phyloP scores from a whole-genome alignment of 2,329 filamentous ascomycete genomes.

The Xylariales sp. region DNA sequence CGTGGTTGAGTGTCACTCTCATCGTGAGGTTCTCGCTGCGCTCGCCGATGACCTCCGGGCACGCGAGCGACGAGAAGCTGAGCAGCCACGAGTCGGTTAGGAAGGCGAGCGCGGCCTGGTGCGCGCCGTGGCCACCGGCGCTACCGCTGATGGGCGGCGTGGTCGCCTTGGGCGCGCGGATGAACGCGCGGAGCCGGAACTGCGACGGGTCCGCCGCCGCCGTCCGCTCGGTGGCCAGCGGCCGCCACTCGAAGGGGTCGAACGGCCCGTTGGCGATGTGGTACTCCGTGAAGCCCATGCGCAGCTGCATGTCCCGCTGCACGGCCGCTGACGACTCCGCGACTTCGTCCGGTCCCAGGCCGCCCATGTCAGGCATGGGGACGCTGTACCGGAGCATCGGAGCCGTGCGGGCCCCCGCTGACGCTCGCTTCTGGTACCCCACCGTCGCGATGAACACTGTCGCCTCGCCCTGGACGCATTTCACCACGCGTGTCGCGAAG shows the following conservation, averaged over 20 bases:
- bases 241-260: constrained; percentile 6
- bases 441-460: constrained; percentile 6
- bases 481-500: constrained; percentile 7
- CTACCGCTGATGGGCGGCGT: too few relatives aligned
- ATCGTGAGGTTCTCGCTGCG: constrained; percentile 4
- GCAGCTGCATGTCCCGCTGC: neutral
- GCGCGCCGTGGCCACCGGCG: too few relatives aligned
- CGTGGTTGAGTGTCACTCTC: constrained; percentile 9
- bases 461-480: constrained; percentile 4
- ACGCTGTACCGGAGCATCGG: neutral
- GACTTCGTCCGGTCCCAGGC: neutral
- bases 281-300: constrained; percentile 2
- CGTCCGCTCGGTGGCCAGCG: constrained; percentile 1
- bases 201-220: constrained; percentile 2
- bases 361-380: neutral
- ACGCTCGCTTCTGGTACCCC: constrained; percentile 3
- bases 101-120: constrained; percentile 7
- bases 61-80: constrained; percentile 5
- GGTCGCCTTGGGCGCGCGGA: neutral
- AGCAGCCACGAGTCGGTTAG: constrained; percentile 7
- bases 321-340: neutral
- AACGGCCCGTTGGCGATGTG: neutral
- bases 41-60: constrained; percentile 1
- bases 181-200: constrained; percentile 5
- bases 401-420: too few relatives aligned